Evolutionary conservation across 2,329 filamentous ascomycete species (phyloP).

Genomic region (Mycosphaerella arachidis): DNA sequence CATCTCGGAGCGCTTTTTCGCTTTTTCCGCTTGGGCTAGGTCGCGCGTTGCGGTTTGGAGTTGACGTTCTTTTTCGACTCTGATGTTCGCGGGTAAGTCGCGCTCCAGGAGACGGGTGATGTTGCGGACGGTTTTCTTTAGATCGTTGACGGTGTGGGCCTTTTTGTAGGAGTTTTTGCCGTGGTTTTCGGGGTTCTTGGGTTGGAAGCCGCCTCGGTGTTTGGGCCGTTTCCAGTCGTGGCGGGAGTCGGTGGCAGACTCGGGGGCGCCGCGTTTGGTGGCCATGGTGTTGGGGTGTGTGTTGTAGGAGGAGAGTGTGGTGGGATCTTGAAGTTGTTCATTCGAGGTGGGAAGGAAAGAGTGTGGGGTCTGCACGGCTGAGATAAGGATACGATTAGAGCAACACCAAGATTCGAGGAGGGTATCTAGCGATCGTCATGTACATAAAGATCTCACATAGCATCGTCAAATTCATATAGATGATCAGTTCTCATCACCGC

Average conservation of each 20-base stretch:
- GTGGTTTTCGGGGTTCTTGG: conserved; percentile 8
- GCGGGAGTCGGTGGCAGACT: conserved; percentile 1
- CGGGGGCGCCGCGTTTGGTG: conserved; percentile 20
- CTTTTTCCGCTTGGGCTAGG: conserved; percentile 55
- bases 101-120: conserved; percentile 63
- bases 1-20: conserved; percentile 63
- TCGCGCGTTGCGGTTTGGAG: conserved; percentile 63
- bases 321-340: background rate
- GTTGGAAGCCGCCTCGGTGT: conserved; percentile 7
- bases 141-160: conserved; percentile 48
- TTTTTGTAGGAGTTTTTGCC: conserved; percentile 31
- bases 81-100: conserved; percentile 63
- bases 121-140: conserved; percentile 68
- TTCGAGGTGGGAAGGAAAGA: background rate
- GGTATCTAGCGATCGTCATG: conserved; percentile 1
- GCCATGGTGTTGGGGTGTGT: conserved; percentile 13
- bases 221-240: conserved; percentile 15
- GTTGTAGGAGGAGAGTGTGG: background rate
- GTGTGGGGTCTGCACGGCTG: background rate
- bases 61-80: conserved; percentile 67
- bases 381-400: background rate
- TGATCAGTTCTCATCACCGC: conserved; percentile 7
- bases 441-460: background rate
- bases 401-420: background rate
- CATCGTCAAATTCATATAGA: background rate